Base-by-base conservation (phyloP, 768 basidiomycete species). In the Dioszegia hungarica region DNA sequence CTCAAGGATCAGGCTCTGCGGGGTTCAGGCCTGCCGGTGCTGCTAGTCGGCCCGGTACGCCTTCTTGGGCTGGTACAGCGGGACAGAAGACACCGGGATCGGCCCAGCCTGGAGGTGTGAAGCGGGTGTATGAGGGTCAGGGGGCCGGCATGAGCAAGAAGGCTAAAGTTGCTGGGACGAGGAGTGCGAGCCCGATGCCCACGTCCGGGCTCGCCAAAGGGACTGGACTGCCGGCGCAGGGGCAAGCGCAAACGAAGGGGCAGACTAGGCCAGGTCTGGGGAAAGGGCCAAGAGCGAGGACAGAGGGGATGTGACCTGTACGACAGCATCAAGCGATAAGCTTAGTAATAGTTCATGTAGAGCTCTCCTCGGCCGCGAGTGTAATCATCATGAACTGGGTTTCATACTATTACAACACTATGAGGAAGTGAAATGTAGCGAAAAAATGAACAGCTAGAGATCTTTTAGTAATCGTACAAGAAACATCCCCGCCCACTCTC, bases 151-250 rank as follows among this genome's bases (percentile, higher is more conserved):
- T 54, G 52, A 51, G 34, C 27, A 53, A 57, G 45, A 49, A 41
- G 28, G 50, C 38, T 1, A 43, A 44, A 52, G 41, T 44, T 27
- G 37, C 38, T 1, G 56, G 56, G n/a, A 57, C 43, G 27, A 57
- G 56, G 56, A 57, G 46, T 39, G 56, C 46, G 12, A 57, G 56
- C 41, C 56, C 56, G 36, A 49, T 57, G 40, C 52, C 52, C 9
- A 31, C 27, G 15, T 34, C 34, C 28, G 14, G n/a, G 2, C 12
- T 41, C 22, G 40, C 22, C 22, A 34, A 37, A 27, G 28, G 37
- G 15, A 28, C 39, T 19, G 47, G 47, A 20, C 29, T 15, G 33
- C 31, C 4, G 28, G 22, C 15, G 10, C 51, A 38, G 28, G 39
- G 34, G 15, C 40, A 44, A 28, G 40, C 39, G 8, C 14, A 25